phyloP scores from a whole-genome alignment of 345 rosid species.

The Hibiscus trionum region DNA sequence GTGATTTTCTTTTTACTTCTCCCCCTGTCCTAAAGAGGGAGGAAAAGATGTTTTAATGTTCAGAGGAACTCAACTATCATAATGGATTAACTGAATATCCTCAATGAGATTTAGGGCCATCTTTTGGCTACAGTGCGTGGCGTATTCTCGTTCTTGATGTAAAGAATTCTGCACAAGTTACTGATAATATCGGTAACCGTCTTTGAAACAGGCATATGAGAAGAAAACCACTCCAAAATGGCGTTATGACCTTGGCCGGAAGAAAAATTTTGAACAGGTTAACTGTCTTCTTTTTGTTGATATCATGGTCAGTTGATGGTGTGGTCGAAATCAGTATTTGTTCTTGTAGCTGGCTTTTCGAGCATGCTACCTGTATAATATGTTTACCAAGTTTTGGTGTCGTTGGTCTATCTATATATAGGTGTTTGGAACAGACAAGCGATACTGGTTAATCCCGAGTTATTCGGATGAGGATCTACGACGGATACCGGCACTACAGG shows the following conservation, averaged over 20 bases:
- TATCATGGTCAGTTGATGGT: background rate
- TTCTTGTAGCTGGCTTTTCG: background rate
- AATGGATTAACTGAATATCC: background rate
- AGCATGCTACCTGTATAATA: background rate
- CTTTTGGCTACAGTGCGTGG: no score
- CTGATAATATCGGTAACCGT: conserved; percentile 7
- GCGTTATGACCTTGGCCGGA: conserved; percentile 91
- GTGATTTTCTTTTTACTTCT: background rate
- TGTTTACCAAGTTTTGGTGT: background rate
- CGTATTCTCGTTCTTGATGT: no score
- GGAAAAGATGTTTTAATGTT: background rate
- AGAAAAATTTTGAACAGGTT: conserved; percentile 89
- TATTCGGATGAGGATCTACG: conserved; percentile 83
- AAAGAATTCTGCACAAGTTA: background rate
- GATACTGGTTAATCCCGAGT: conserved; percentile 74
- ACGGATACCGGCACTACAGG: conserved; percentile 82
- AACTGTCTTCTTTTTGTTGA: conserved; percentile 1
- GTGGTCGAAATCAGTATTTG: background rate
- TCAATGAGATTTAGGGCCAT: background rate
- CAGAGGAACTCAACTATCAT: background rate
- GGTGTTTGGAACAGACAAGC: conserved; percentile 88
- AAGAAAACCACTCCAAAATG: conserved; percentile 83
- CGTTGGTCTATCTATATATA: conserved; percentile 14
- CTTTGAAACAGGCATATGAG: conserved; percentile 77
- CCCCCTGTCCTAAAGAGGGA: background rate